These are phyloP conservation scores for Sisymbrium irio DNA, from an alignment of 345 rosid genomes.

Conservation along the genomic window DNA sequence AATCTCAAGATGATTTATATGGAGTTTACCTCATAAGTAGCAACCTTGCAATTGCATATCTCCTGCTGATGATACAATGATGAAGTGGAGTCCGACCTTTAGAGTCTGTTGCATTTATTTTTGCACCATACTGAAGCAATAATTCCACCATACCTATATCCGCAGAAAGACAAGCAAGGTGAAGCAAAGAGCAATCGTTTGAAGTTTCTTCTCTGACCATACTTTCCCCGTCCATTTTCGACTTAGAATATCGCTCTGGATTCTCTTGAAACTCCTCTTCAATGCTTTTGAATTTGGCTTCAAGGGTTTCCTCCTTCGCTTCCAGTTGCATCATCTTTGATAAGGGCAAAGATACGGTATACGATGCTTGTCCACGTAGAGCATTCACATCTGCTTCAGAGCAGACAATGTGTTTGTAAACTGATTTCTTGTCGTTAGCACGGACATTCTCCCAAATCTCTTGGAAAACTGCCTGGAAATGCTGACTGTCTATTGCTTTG, in stretches of 20 bases:
- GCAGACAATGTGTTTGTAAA: constrained; percentile 68
- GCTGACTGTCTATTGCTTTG: constrained; percentile 45
- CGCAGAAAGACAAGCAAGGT: constrained; percentile 72
- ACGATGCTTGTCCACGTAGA: constrained; percentile 51
- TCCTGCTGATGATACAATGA: constrained; percentile 51
- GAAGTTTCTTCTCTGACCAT: constrained; percentile 41
- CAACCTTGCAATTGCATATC: constrained; percentile 54
- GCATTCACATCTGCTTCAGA: constrained; percentile 57
- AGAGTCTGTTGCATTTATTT: constrained; percentile 53
- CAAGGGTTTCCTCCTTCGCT: constrained; percentile 33
- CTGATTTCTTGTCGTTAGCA: constrained; percentile 65
- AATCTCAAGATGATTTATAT: not conserved
- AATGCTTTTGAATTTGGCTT: constrained; percentile 37
- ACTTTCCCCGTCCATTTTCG: constrained; percentile 34
- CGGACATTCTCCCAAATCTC: constrained; percentile 60
- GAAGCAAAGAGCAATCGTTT: constrained; percentile 66
- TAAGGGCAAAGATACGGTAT: constrained; percentile 40
- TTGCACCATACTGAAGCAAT: constrained; percentile 72
- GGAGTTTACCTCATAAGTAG: constrained; percentile 57
- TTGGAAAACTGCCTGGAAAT: constrained; percentile 46
- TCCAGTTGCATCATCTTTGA: constrained; percentile 38
- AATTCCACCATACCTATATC: constrained; percentile 79
- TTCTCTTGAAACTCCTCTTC: constrained; percentile 42
- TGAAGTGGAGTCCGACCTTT: constrained; percentile 63
- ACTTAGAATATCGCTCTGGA: constrained; percentile 33